Evolutionary conservation across 164 flowering plant species (phyloP).

Genomic region (Cinnamomum chago): DNA sequence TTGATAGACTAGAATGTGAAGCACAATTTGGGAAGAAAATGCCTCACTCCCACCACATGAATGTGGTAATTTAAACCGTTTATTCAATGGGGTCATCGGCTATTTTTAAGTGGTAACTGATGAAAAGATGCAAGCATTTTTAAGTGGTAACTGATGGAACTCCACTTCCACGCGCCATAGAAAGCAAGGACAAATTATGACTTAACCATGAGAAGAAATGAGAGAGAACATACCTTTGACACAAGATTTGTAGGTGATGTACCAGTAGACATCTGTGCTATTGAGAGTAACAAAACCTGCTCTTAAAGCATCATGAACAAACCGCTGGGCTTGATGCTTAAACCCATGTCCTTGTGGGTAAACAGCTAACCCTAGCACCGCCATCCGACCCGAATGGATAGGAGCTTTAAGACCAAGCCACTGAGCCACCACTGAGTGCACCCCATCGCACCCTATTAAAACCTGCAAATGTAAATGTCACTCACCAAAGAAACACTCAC

Average conservation of each 20-base stretch:
- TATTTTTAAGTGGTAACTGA: too few species aligned
- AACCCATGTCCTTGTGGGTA: conserved; percentile 49
- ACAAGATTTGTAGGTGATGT: conserved; percentile 9
- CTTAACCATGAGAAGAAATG: too few species aligned
- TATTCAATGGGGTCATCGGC: background rate
- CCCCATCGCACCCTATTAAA: conserved; percentile 61
- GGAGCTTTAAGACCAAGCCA: conserved; percentile 42
- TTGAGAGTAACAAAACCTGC: conserved; percentile 34
- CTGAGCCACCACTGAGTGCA: conserved; percentile 47
- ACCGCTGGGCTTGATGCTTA: conserved; percentile 23
- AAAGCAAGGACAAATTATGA: too few species aligned
- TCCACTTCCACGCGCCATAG: too few species aligned
- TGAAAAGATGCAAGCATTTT: too few species aligned
- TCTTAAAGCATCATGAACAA: conserved; percentile 18
- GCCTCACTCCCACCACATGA: background rate
- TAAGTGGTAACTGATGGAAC: too few species aligned
- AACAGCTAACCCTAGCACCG: conserved; percentile 36
- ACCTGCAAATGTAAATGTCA: conserved; percentile 17
- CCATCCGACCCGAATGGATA: conserved; percentile 37
- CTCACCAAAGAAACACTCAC: too few species aligned
- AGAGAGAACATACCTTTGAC: background rate
- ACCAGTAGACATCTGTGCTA: conserved; percentile 42
- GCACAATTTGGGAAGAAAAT: background rate
- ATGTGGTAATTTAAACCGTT: background rate
- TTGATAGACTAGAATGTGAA: background rate